phyloP scores from a whole-genome alignment of 331 rosid species.

The Saraca asoca region DNA sequence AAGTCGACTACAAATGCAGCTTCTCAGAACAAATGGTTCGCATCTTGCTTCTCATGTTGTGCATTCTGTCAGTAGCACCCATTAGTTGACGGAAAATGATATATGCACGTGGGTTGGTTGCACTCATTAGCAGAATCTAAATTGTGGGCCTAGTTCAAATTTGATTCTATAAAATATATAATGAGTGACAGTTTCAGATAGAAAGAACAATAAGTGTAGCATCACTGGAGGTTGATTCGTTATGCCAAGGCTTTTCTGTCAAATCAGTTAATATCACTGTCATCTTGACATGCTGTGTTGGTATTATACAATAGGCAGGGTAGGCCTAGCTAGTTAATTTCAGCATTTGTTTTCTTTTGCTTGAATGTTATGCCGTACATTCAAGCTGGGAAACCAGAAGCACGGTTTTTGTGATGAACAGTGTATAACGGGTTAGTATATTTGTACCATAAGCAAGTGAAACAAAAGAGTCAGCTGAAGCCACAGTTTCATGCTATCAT shows the following conservation, averaged over 20 bases:
- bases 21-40: slow-evolving; percentile 39
- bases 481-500: neutral
- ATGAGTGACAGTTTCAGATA: too few relatives aligned
- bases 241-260: neutral
- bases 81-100: neutral
- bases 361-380: slow-evolving; percentile 19
- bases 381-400: slow-evolving; percentile 21
- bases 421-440: slow-evolving; percentile 32
- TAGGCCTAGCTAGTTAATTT: slow-evolving; percentile 33
- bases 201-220: too few relatives aligned
- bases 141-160: too few relatives aligned
- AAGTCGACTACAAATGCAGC: slow-evolving; percentile 12
- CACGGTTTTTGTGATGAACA: slow-evolving; percentile 8
- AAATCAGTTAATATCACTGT: neutral
- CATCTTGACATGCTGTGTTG: slow-evolving; percentile 2
- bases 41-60: slow-evolving; percentile 72
- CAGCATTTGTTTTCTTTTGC: neutral
- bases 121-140: too few relatives aligned
- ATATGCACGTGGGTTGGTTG: too few relatives aligned
- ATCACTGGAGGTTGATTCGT: too few relatives aligned
- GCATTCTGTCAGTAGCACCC: slow-evolving; percentile 38
- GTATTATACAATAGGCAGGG: slow-evolving; percentile 24
- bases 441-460: slow-evolving; percentile 3
- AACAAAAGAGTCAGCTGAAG: neutral
- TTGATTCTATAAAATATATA: too few relatives aligned